A percentile compares a stretch with the other conserved stretches of the same genome.
phyloP scores from a whole-genome alignment of 106 monocot genomes.

The Acanthochlamys bracteata region DNA sequence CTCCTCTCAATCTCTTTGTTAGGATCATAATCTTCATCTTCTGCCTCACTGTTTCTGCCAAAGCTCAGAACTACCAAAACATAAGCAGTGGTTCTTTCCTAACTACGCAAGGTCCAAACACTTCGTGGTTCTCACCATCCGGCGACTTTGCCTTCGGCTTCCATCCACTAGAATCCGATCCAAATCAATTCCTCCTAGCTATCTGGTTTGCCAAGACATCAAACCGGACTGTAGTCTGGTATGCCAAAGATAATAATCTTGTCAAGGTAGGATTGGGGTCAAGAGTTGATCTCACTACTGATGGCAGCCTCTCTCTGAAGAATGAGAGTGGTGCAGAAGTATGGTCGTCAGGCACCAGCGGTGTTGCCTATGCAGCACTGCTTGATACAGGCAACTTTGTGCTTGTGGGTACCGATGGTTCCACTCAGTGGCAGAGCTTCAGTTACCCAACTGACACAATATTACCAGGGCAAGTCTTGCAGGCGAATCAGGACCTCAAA shows the following conservation, averaged over 20 bases:
- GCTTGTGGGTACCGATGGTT: background rate
- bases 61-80: slow-evolving; percentile 7
- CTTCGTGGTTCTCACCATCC: slow-evolving; percentile 30
- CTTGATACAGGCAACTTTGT: slow-evolving; percentile 37
- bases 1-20: too few relatives aligned
- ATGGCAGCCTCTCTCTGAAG: slow-evolving; percentile 10
- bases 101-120: background rate
- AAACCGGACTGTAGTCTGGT: slow-evolving; percentile 32
- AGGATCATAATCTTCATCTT: slow-evolving; percentile 16
- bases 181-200: slow-evolving; percentile 28
- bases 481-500: background rate
- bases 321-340: slow-evolving; percentile 1
- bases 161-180: slow-evolving; percentile 10
- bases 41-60: background rate
- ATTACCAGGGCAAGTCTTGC: background rate
- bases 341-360: slow-evolving; percentile 7
- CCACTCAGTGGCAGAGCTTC: slow-evolving; percentile 10
- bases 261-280: background rate
- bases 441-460: background rate
- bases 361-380: slow-evolving; percentile 10
- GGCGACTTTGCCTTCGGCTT: slow-evolving; percentile 56
- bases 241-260: slow-evolving; percentile 6
- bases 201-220: slow-evolving; percentile 29
- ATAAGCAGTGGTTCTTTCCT: slow-evolving; percentile 22
- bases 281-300: background rate